Conservation (phyloP, 352 stramenopile genomes). For the Phytopythium kandeliae region DNA sequence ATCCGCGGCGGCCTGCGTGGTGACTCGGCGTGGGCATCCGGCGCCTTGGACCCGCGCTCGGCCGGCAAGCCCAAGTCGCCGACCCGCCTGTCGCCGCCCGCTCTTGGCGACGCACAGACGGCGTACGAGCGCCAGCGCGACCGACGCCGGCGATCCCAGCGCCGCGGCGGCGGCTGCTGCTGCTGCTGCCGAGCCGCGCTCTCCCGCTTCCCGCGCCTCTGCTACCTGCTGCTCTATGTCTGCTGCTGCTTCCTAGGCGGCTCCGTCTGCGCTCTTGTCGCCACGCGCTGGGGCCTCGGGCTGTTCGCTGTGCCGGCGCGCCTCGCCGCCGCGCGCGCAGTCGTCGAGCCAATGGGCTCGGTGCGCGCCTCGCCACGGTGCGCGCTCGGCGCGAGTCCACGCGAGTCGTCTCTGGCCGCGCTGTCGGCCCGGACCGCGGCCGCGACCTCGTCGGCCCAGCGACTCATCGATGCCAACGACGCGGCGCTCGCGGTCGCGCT, state of each 20-base stretch:
- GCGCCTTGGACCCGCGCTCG: not conserved
- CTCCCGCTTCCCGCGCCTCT: slow-evolving; percentile 36
- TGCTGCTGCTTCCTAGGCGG: slow-evolving; percentile 33
- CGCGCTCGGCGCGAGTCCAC: not conserved
- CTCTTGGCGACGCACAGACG: not conserved
- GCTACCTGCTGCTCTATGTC: slow-evolving; percentile 50
- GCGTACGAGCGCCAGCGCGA: slow-evolving; percentile 1
- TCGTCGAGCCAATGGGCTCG: slow-evolving; percentile 24
- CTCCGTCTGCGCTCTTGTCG: slow-evolving; percentile 29
- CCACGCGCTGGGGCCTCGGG: slow-evolving; percentile 26
- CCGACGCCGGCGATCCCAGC: not conserved
- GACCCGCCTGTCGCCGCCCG: not conserved
- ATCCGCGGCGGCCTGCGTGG: slow-evolving; percentile 16
- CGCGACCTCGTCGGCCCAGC: slow-evolving; percentile 9
- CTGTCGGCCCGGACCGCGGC: slow-evolving; percentile 18
- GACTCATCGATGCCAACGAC: slow-evolving; percentile 23
- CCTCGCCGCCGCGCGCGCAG: slow-evolving; percentile 18
- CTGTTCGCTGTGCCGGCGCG: slow-evolving; percentile 20
- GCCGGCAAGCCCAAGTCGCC: not conserved
- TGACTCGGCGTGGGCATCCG: slow-evolving; percentile 7
- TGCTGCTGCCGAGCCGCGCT: slow-evolving; percentile 14
- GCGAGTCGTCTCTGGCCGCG: not conserved
- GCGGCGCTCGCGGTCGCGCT: slow-evolving; percentile 8
- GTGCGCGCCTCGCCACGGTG: slow-evolving; percentile 7
- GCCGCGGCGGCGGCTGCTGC: not conserved